These are phyloP conservation scores for Lentinus tigrinus DNA, from an alignment of 768 basidiomycete species.

Conservation along the genomic window DNA sequence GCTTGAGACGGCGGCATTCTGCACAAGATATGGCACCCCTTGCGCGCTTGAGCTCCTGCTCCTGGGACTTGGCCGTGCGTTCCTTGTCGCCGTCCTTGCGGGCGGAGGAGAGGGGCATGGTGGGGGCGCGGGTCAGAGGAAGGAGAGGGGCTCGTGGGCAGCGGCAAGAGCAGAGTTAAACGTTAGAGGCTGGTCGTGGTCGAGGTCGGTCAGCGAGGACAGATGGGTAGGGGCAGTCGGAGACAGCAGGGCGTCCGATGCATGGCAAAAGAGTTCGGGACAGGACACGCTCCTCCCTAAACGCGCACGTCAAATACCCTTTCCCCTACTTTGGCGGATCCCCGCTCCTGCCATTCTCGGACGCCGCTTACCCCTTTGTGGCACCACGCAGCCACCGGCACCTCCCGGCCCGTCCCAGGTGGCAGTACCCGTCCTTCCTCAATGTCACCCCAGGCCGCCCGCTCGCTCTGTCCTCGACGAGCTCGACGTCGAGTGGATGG, in stretches of 20 bases:
- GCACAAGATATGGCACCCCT: conserved; percentile 76
- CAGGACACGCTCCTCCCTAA: neutral
- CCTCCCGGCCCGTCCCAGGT: no score
- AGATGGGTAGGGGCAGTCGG: neutral
- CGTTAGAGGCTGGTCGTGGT: neutral
- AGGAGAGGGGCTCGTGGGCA: neutral
- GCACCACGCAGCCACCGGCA: no score
- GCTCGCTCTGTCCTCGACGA: no score
- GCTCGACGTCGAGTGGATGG: no score
- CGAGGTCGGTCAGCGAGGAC: neutral
- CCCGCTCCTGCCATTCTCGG: no score
- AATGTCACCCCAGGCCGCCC: no score
- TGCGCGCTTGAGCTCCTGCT: conserved; percentile 72
- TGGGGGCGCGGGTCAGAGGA: neutral
- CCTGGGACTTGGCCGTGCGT: conserved; percentile 30
- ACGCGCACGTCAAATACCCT: neutral
- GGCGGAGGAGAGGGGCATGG: conserved; percentile 23
- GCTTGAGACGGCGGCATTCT: conserved; percentile 51
- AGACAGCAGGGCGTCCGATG: neutral
- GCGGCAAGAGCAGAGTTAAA: conserved; percentile 5
- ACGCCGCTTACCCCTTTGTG: no score
- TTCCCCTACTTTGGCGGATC: no score
- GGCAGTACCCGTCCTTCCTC: no score
- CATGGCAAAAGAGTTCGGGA: neutral
- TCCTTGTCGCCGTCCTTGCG: conserved; percentile 25